Base-by-base conservation (phyloP, 176 grass and related monocot species). In the Tillandsia leiboldiana region DNA sequence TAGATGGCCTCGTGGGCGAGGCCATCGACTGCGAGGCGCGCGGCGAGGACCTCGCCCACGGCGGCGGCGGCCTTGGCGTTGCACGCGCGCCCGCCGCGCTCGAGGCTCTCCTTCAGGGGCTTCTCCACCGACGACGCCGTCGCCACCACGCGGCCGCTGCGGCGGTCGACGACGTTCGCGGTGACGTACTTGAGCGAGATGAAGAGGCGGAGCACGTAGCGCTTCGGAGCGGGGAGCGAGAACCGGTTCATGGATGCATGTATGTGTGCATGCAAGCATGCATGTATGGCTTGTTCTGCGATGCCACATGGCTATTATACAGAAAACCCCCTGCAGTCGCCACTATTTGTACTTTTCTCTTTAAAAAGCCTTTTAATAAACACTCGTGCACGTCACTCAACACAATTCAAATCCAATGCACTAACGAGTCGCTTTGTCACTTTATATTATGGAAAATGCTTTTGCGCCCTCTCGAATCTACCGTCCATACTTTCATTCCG, bases 101-200 rank as follows among this genome's bases (percentile, higher is more conserved):
- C 81, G 10, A 91, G 71, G 11, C 76, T 81, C n/a, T 82, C 79
- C 28, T 81, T 88, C 26, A 97, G 84, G 9, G 83, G 53, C 81
- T 83, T 91, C 88, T 97, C 93, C 42, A 89, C 72, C 6, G 93
- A 87, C 28, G 93, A 97, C 1, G 88, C 93, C 11, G 83, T 87
- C 18, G 65, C 87, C 70, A 84, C 81, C 20, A 97, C 80, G 26
- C 78, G 79, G 8, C 93, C 89, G 76, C 73, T 80, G 73, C 81
- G 86, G 58, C 93, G 84, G 72, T 97, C 93, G 66, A 87, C 80
- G 67, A 97, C 84, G 68, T 97, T 97, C n/a, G 89, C 93, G 48
- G 93, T 90, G 42, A 97, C 84, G 79, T 87, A 84, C 86, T 97
- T 97, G 81, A 97, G 93, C 15, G 89, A 92, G 70, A 97, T 97